Evolutionary conservation across 2,329 filamentous ascomycete species (phyloP), one percentile per base, ranked within the genome.

Genomic region (Thelonectria olida): DNA sequence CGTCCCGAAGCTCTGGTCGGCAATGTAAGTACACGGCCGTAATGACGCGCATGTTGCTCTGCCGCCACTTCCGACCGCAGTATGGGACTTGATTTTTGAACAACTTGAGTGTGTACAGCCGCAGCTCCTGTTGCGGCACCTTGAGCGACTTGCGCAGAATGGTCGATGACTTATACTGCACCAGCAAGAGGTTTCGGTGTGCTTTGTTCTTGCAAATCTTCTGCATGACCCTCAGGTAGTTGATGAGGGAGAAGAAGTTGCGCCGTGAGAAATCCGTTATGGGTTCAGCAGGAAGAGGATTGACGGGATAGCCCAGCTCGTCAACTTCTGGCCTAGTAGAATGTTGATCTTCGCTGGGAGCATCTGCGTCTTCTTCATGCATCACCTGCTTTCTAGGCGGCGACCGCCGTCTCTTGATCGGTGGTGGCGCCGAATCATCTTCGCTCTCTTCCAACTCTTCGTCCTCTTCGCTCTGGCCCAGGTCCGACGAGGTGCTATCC

Each of bases 61-160:
- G 96, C 13, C 96, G 90, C 96, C 96, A 99, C 80, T 99, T 99
- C 42, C 96, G 90, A 20, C 96, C 95, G 77, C 95, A 98, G 82
- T 97, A 99, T 1, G 96, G 96, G 5, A 99, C 96, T 78, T 99
- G 96, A 62, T 93, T 96, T 79, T 99, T 99, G 88, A 98, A 98
- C 0, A 99, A 85, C 79, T 99, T 99, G 69, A 99, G 87, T 0
- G 96, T 97, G 81, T 98, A 98, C 42, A 97, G 88, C 6, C 96
- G 89, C 39, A 99, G 84, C 72, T 93, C 87, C 2, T 90, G 90
- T 72, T 99, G 93, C 0, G 95, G 95, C 20, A 97, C 91, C 69
- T 96, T 95, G 15, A 99, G 87, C 6, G 92, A 90, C 77, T 97
- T 97, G 70, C 93, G 91, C 23, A 99, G 86, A 70, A 97, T 97